Base-by-base conservation (phyloP, 371 early-diverging fungal genomes). In the Encephalitozoon intestinalis region DNA sequence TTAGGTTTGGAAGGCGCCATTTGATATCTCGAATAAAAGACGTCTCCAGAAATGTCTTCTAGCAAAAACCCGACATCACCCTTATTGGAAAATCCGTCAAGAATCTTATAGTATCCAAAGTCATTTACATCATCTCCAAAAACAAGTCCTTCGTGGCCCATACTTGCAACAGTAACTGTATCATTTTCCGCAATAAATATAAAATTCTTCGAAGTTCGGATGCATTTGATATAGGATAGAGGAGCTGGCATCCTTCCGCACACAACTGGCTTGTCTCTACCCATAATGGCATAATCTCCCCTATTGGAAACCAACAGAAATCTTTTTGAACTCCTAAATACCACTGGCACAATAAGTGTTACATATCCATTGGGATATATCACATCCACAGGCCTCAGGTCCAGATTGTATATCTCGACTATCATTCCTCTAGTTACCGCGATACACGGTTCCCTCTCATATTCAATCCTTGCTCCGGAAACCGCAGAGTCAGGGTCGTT, bases 361-460 rank as follows among this genome's bases (percentile, higher is more conserved):
- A 58, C 58, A 30, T 37, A 58, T 58, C 58, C 58, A 37, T 58
- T 58, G 12, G 58, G 58, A 21, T 58, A 34, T 58, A 58, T 58
- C 15, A 37, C 12, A 58, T 58, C 58, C 25, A 58, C 28, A n/a
- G n/a, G 58, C 34, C 15, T 58, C 37, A 58, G 6, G 28, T 34
- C 58, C 34, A 31, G 28, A n/a, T 18, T 34, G 28, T 28, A 58
- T 9, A 58, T 28, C 5, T 58, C 58, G 3, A 58, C 37, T 15
- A 34, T 18, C n/a, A n/a, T n/a, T 15, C 58, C 58, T 28, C 9
- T 58, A 12, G 30, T 28, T 58, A 58, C 5, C 21, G 28, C 25
- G 34, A 58, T 34, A 18, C 58, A 58, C 15, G 30, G n/a, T 6
- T 34, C n/a, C 30, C 18, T 21, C 34, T 21, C 21, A 31, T 58